Evolutionary conservation across 1,139 yeast genomes (phyloP), one percentile per base, ranked within the genome.

Genomic region (Geotrichum aggregatum): DNA sequence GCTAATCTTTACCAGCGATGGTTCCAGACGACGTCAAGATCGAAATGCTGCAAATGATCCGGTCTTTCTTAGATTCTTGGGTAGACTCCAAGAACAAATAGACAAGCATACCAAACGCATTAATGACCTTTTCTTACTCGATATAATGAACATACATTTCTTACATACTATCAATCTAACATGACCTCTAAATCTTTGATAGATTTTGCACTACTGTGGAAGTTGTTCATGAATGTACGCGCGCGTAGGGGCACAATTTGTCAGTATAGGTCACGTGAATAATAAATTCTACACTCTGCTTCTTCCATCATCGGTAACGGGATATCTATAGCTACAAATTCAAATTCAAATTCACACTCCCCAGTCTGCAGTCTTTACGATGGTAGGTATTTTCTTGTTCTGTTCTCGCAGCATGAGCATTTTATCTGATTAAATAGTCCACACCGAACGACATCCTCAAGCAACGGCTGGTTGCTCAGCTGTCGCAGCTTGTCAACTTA

Each of bases 11-110:
- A 18, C 13, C 50, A 70, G 77, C 65, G 11, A 70, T 82, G 76
- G 88, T 88, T 3, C 89, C 95, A 0, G 79, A 75, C 14, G 73
- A 74, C 19, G 83, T 87, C 18, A 82, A 78, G 63, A 71, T 77
- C 13, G 87, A 82, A 40, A 73, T 83, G 21, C 66, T 86, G 59
- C 72, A 73, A 36, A 77, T 76, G 66, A 81, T 88, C 44, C 77
- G 76, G 62, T 74, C 73, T 28, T 84, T 85, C 61, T 73, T 88
- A 54, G 87, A 86, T 38, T 58, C 58, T 3, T 56, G 63, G 28
- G 64, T 69, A 11, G 72, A 68, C n/a, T 44, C 49, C 43, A 43
- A 35, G 40, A 33, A 36, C 33, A 34, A 44, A 24, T 44, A 35
- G 21, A 22, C 44, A 16, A 7, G 8, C 28, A 5, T 5, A 24